phyloP scores from a whole-genome alignment of 306 rosid species.

The Hippophae rhamnoides region DNA sequence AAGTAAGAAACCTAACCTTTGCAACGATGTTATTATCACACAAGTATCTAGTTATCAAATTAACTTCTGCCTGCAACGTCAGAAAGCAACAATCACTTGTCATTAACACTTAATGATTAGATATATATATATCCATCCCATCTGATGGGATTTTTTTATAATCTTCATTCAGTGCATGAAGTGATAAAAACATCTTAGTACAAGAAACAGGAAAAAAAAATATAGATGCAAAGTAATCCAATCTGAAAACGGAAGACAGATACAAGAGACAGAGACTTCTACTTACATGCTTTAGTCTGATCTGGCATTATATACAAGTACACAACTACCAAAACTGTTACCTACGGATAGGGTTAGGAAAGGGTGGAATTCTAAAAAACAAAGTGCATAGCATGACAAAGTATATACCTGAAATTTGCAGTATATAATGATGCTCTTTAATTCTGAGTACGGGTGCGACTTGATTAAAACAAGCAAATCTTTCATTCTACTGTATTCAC shows the following conservation, averaged over 20 bases:
- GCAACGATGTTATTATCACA: slow-evolving; percentile 60
- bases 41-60: slow-evolving; percentile 57
- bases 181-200: no score
- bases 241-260: no score
- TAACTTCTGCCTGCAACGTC: slow-evolving; percentile 68
- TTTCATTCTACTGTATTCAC: slow-evolving; percentile 49
- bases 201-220: no score
- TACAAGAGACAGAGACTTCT: no score
- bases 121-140: slow-evolving; percentile 10
- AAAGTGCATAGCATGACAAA: slow-evolving; percentile 10
- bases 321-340: neutral
- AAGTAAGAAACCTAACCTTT: slow-evolving; percentile 54
- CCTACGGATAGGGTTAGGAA: neutral
- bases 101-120: neutral
- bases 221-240: no score
- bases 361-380: no score
- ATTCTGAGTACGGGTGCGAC: slow-evolving; percentile 62
- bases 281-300: no score
- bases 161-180: slow-evolving; percentile 2
- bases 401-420: slow-evolving; percentile 84
- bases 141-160: slow-evolving; percentile 9
- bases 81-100: slow-evolving; percentile 14
- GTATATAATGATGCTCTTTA: slow-evolving; percentile 76
- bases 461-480: slow-evolving; percentile 63
- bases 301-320: neutral